A percentile compares a stretch with the other conserved stretches of the same genome.
phyloP scores from a whole-genome alignment of 2,329 filamentous ascomycete genomes.

The Chaetothyriales sp. region DNA sequence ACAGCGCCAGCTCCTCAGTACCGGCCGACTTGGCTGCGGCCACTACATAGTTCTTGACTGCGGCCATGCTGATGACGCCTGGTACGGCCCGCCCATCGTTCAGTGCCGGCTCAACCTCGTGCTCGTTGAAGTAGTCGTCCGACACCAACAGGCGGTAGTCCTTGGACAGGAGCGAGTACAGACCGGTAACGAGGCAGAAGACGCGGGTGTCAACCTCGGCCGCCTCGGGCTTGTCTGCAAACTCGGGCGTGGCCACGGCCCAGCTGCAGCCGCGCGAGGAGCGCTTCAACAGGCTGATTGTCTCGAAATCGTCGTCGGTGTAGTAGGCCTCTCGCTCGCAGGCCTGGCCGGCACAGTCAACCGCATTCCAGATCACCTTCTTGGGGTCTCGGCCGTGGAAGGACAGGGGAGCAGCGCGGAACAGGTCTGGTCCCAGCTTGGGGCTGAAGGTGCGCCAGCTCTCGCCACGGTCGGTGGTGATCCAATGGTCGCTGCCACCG shows the following conservation, averaged over 20 bases:
- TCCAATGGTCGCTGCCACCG: slow-evolving; percentile 55
- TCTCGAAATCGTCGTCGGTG: slow-evolving; percentile 72
- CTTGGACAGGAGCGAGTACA: slow-evolving; percentile 53
- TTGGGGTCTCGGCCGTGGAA: slow-evolving; percentile 77
- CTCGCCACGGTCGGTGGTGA: slow-evolving; percentile 68
- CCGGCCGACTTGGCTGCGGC: slow-evolving; percentile 64
- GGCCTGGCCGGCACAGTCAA: slow-evolving; percentile 46
- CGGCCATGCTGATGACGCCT: slow-evolving; percentile 66
- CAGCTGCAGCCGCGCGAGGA: slow-evolving; percentile 63
- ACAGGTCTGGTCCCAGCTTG: slow-evolving; percentile 40
- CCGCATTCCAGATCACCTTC: slow-evolving; percentile 71
- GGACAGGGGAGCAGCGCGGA: slow-evolving; percentile 39
- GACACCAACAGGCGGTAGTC: slow-evolving; percentile 69
- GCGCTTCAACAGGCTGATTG: slow-evolving; percentile 44
- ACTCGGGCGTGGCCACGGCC: slow-evolving; percentile 62
- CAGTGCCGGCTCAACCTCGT: slow-evolving; percentile 57
- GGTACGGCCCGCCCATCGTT: slow-evolving; percentile 57
- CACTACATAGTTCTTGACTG: slow-evolving; percentile 74
- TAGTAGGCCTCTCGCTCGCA: slow-evolving; percentile 54
- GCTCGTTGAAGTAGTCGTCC: slow-evolving; percentile 61
- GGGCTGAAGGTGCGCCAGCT: slow-evolving; percentile 64
- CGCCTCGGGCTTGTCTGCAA: slow-evolving; percentile 40
- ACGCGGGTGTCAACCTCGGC: slow-evolving; percentile 53
- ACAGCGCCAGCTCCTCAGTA: slow-evolving; percentile 83
- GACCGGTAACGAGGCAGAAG: slow-evolving; percentile 64